These are phyloP conservation scores for Kwoniella pini DNA, from an alignment of 768 basidiomycete genomes.

Conservation along the genomic window DNA sequence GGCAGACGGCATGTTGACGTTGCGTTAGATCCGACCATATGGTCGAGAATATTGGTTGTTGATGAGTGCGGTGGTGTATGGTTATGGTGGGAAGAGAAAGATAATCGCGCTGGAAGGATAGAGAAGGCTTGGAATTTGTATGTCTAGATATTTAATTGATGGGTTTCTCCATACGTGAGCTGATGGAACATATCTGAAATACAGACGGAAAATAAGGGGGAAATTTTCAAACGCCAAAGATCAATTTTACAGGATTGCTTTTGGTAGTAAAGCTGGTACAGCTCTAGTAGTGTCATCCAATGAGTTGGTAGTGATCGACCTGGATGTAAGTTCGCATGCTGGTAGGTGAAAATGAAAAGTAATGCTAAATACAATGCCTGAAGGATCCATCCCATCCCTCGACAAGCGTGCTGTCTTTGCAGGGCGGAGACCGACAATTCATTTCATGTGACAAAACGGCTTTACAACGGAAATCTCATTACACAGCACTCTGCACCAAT, in stretches of 20 bases:
- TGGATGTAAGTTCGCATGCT: slow-evolving; percentile 23
- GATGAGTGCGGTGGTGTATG: slow-evolving; percentile 45
- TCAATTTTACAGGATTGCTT: slow-evolving; percentile 33
- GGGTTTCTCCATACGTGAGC: background rate
- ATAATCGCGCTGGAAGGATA: slow-evolving; percentile 10
- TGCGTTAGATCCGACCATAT: slow-evolving; percentile 27
- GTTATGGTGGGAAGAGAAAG: slow-evolving; percentile 36
- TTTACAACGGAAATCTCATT: slow-evolving; percentile 4
- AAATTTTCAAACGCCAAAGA: slow-evolving; percentile 15
- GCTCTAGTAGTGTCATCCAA: slow-evolving; percentile 30
- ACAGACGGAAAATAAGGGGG: slow-evolving; percentile 25
- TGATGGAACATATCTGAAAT: background rate
- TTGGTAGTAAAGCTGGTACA: slow-evolving; percentile 32
- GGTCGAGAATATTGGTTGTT: slow-evolving; percentile 32
- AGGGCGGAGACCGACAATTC: slow-evolving; percentile 19
- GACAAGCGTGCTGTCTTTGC: slow-evolving; percentile 12
- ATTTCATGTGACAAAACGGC: slow-evolving; percentile 35
- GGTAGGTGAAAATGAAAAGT: too few relatives aligned
- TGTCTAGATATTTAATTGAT: slow-evolving; percentile 4
- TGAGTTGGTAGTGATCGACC: slow-evolving; percentile 19
- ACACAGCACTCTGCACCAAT: slow-evolving; percentile 27
- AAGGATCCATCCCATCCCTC: slow-evolving; percentile 19
- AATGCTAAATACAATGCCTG: too few relatives aligned
- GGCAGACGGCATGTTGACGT: slow-evolving; percentile 33
- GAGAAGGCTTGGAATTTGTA: slow-evolving; percentile 33